Percentiles rank a stretch among this genome's conserved stretches.
phyloP scores from a whole-genome alignment of 2,329 filamentous ascomycete genomes.

The Dactylellina cionopaga region DNA sequence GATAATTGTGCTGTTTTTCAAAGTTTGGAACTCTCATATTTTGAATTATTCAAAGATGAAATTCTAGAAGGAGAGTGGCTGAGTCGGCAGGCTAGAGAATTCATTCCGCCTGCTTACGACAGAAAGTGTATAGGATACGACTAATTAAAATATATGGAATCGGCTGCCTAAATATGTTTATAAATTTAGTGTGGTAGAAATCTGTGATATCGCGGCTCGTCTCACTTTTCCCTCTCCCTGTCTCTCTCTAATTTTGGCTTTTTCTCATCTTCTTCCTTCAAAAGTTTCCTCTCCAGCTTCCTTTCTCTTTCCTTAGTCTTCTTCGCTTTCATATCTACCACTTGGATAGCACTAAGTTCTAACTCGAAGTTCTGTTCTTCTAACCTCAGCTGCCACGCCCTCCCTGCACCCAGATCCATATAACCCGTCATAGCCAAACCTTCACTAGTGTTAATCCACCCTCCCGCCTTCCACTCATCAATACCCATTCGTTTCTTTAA shows the following conservation, averaged over 20 bases:
- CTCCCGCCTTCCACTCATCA: not conserved
- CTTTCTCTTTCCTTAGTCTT: not conserved
- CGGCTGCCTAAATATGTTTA: no score
- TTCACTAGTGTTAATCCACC: conserved; percentile 1
- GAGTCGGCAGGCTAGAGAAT: no score
- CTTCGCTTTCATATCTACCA: not conserved
- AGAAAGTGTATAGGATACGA: no score
- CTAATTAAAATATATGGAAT: no score
- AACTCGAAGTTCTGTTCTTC: not conserved
- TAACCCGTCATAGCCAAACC: conserved; percentile 21
- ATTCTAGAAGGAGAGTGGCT: no score
- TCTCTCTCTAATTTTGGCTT: not conserved
- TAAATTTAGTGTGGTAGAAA: no score
- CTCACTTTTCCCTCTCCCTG: not conserved
- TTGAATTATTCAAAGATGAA: no score
- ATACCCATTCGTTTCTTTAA: conserved; percentile 17
- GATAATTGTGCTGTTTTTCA: no score
- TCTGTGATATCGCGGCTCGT: not conserved
- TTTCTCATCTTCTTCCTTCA: not conserved
- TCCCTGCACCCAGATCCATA: conserved; percentile 5
- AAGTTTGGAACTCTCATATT: no score
- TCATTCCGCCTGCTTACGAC: no score
- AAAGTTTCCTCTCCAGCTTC: not conserved
- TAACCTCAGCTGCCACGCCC: not conserved
- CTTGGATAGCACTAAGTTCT: not conserved